Base-by-base conservation (phyloP, 2,329 filamentous ascomycete species). In the Fusarium pininemorale region DNA sequence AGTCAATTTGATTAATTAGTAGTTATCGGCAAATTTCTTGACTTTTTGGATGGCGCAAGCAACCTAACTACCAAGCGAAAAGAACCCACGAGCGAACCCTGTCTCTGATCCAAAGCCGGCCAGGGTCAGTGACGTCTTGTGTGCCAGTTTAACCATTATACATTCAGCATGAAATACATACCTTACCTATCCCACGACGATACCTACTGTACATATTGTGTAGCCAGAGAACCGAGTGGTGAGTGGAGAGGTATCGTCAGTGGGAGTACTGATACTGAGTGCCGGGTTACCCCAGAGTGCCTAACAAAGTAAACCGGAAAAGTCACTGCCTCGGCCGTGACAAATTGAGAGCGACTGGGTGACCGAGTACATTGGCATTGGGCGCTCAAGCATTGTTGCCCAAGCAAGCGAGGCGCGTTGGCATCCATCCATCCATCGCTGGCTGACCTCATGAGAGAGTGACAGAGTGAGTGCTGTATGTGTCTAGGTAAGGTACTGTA, bases 341-440 rank as follows among this genome's bases (percentile, higher is more conserved):
- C 50, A 54, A 26, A 50, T 59, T 28, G 37, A 68, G 59, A 68
- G 59, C 64, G 70, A 75, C 70, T 75, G 73, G 71, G 75, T 76
- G 72, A 73, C 72, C 75, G 72, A 77, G 80, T 80, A 69, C 77
- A 77, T 81, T 80, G 78, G 80, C 28, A 57, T 57, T 59, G 56
- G 56, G 56, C 56, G 79, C 79, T 74, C 69, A 77, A 74, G 75
- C 76, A 75, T 80, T 81, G 79, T 80, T 81, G 80, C 79, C 80
- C 79, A 80, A 79, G 55, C 51, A 42, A 55, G 51, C 51, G 37
- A 55, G 77, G 58, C 75, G 72, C 66, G 75, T 71, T 76, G 77
- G 72, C 73, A 75, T 72, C 70, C 26, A 41, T 55, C 20, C 20
- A 41, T 55, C 20, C 20, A 41, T 42, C 20, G 15, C 24, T 42